These are phyloP conservation scores for Aureobasidium subglaciale DNA, from an alignment of 2,329 filamentous ascomycete genomes.

Conservation along the genomic window DNA sequence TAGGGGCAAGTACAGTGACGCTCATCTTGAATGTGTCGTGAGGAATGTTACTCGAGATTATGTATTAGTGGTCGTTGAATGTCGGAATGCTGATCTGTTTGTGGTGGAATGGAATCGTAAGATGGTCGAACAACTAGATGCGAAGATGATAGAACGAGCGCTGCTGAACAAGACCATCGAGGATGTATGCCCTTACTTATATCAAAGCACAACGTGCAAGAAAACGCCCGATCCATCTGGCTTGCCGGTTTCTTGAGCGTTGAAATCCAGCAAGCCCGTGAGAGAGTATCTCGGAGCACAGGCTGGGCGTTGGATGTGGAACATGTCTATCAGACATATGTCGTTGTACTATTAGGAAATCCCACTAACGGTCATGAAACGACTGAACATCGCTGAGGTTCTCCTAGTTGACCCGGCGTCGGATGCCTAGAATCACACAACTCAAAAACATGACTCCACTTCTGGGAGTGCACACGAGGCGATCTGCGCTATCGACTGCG, in stretches of 20 bases:
- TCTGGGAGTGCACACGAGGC: neutral
- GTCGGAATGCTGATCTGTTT: slow-evolving; percentile 1
- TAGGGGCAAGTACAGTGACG: slow-evolving; percentile 8
- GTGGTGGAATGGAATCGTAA: neutral
- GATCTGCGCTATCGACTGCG: neutral
- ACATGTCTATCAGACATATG: slow-evolving; percentile 13
- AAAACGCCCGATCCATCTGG: slow-evolving; percentile 6
- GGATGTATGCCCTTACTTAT: slow-evolving; percentile 12
- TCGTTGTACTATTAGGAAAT: slow-evolving; percentile 14
- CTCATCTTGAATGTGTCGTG: slow-evolving; percentile 11
- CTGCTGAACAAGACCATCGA: neutral
- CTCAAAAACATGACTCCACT: neutral
- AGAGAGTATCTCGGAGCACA: slow-evolving; percentile 4
- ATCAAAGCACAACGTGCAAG: slow-evolving; percentile 15
- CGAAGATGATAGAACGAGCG: slow-evolving; percentile 6
- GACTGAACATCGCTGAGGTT: neutral
- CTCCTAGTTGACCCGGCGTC: neutral
- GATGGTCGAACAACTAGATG: neutral
- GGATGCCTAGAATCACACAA: neutral
- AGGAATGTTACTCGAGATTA: neutral
- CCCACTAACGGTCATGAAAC: slow-evolving; percentile 11
- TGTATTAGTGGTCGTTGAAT: neutral
- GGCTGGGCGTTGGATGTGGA: neutral
- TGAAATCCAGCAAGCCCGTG: slow-evolving; percentile 3
- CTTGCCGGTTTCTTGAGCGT: slow-evolving; percentile 11